Conservation (phyloP, 305 asterid species). For the Coffea humblotiana region DNA sequence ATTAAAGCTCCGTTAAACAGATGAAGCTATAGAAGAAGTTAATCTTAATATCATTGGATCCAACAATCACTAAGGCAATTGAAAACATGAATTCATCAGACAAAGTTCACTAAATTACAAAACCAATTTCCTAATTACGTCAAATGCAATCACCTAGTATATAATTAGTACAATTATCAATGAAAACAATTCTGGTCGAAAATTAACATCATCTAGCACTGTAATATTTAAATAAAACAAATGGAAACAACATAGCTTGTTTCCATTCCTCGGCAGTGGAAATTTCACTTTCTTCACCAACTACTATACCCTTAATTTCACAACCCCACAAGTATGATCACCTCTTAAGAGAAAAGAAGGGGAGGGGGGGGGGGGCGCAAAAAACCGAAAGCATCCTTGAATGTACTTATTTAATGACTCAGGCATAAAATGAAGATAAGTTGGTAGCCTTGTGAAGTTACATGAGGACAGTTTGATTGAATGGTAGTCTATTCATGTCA, state of each 20-base stretch:
- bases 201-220: too few species aligned
- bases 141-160: background rate
- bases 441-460: too few species aligned
- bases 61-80: background rate
- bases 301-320: background rate
- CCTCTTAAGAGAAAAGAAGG: background rate
- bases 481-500: background rate
- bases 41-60: background rate
- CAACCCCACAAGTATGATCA: background rate
- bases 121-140: background rate
- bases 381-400: too few species aligned
- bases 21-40: background rate
- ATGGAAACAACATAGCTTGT: background rate
- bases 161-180: background rate
- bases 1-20: conserved; percentile 2
- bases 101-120: background rate
- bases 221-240: background rate
- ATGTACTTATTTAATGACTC: too few species aligned
- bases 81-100: background rate
- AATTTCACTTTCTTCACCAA: background rate
- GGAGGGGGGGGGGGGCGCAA: too few species aligned
- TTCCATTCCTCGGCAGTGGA: too few species aligned
- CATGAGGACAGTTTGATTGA: too few species aligned
- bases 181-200: background rate
- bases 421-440: too few species aligned